Percentiles rank a stretch among this genome's conserved stretches.
Evolutionary conservation across 73 alveolate species (phyloP).

Genomic region (Effrenium voratum): DNA sequence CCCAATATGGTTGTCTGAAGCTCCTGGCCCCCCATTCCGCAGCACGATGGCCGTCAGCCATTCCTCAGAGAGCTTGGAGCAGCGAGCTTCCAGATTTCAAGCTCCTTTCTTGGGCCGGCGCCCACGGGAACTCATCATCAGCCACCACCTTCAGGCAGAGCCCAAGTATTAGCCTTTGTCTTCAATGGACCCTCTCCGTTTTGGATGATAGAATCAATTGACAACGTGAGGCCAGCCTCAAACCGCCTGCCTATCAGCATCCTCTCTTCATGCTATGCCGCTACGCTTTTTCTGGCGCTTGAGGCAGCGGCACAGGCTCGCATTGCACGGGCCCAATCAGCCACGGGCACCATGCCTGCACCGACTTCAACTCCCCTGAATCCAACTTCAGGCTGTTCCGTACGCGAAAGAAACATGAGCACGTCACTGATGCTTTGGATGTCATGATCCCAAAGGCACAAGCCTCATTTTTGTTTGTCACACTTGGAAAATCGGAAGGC

Average conservation of each 20-base stretch:
- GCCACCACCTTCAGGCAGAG: conserved; percentile 55
- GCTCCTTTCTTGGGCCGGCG: not conserved
- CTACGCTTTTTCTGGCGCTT: not conserved
- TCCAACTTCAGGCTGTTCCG: too few relatives aligned
- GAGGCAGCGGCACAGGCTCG: conserved; percentile 45
- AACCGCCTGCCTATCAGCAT: not conserved
- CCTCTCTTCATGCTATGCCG: not conserved
- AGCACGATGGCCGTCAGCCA: conserved; percentile 58
- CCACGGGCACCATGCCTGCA: conserved; percentile 24
- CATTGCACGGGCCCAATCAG: conserved; percentile 73
- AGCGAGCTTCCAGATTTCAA: not conserved
- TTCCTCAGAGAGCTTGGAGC: not conserved
- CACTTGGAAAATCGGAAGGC: too few relatives aligned
- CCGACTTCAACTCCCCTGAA: too few relatives aligned
- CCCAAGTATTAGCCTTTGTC: not conserved
- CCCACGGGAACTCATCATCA: conserved; percentile 86
- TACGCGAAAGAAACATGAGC: too few relatives aligned
- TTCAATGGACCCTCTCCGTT: not conserved
- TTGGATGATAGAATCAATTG: not conserved
- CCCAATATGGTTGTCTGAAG: too few relatives aligned
- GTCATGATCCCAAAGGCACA: too few relatives aligned
- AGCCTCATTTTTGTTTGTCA: too few relatives aligned
- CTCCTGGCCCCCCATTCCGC: not conserved
- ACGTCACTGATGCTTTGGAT: too few relatives aligned
- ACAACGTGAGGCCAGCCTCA: not conserved